Evolutionary conservation across 805 yeast species (phyloP).

Genomic region (Suhomyces pyralidae): DNA sequence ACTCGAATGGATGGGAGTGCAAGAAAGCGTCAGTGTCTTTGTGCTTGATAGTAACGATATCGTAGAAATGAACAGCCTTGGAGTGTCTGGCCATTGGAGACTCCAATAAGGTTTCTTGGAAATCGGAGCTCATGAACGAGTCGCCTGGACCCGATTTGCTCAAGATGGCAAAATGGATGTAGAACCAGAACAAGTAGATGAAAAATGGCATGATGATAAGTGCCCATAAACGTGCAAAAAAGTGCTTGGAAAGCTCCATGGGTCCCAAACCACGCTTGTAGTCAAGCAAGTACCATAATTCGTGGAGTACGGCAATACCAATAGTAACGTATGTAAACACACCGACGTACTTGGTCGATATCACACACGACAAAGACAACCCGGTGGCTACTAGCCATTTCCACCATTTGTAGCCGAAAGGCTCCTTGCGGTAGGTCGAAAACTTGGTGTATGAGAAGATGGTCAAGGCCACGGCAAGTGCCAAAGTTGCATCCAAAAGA

Average conservation of each 20-base stretch:
- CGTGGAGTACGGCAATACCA: constrained; percentile 82
- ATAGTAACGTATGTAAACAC: constrained; percentile 84
- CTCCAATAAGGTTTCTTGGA: constrained; percentile 89
- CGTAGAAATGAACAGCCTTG: constrained; percentile 70
- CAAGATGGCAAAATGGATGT: constrained; percentile 80
- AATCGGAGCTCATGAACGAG: constrained; percentile 87
- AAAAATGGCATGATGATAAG: constrained; percentile 77
- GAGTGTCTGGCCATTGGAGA: constrained; percentile 71
- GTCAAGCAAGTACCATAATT: constrained; percentile 86
- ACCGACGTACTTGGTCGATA: constrained; percentile 95
- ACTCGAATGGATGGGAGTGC: constrained; percentile 74
- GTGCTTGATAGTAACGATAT: constrained; percentile 73
- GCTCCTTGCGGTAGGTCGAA: constrained; percentile 57
- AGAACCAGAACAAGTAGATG: constrained; percentile 86
- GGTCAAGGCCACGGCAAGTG: constrained; percentile 78
- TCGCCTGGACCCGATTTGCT: constrained; percentile 94
- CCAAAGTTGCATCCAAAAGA: constrained; percentile 84
- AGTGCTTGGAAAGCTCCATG: constrained; percentile 60
- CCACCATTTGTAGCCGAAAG: constrained; percentile 80
- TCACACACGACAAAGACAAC: constrained; percentile 80
- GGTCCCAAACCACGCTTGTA: constrained; percentile 61
- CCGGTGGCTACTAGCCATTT: constrained; percentile 85
- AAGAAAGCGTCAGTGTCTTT: constrained; percentile 73
- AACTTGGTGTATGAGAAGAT: constrained; percentile 77
- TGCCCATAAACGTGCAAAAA: constrained; percentile 65